Evolutionary conservation across 2,329 filamentous ascomycete genomes (phyloP).

Genomic region (Epichloe sp.): DNA sequence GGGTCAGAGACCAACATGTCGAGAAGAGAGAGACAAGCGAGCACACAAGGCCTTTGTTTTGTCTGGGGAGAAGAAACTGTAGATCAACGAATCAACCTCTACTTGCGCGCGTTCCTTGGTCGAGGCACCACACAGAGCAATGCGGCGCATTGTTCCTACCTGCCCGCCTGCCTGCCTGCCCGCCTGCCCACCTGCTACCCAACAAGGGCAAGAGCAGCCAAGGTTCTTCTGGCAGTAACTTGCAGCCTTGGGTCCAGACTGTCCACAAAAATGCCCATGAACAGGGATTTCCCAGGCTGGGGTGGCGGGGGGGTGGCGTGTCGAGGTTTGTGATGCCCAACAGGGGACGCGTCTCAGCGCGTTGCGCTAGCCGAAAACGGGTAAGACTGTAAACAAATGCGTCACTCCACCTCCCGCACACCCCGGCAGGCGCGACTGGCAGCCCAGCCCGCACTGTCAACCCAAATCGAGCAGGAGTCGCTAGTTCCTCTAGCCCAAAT

Average conservation of each 20-base stretch:
- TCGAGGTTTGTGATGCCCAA: conserved; percentile 8
- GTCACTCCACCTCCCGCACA: conserved; percentile 14
- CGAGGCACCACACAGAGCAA: no score
- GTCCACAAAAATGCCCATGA: neutral
- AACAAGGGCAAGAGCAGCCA: neutral
- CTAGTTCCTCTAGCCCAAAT: conserved; percentile 3
- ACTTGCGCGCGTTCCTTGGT: no score
- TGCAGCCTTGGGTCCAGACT: conserved; percentile 2
- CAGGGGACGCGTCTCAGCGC: conserved; percentile 21
- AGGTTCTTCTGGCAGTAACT: neutral
- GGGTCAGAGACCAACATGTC: neutral
- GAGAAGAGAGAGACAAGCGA: no score
- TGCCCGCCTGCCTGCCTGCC: no score
- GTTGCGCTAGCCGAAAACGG: conserved; percentile 15
- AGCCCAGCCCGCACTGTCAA: conserved; percentile 6
- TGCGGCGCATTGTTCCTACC: no score
- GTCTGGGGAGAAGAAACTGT: conserved; percentile 1
- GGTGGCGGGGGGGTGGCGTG: neutral
- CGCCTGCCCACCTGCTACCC: neutral
- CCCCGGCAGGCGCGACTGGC: conserved; percentile 8
- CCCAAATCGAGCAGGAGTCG: conserved; percentile 6
- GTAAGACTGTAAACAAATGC: conserved; percentile 26
- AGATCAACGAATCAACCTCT: neutral
- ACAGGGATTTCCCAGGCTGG: neutral
- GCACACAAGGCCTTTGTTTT: neutral